phyloP scores from a whole-genome alignment of 371 early-diverging fungal species.

The Apophysomyces ossiformis region DNA sequence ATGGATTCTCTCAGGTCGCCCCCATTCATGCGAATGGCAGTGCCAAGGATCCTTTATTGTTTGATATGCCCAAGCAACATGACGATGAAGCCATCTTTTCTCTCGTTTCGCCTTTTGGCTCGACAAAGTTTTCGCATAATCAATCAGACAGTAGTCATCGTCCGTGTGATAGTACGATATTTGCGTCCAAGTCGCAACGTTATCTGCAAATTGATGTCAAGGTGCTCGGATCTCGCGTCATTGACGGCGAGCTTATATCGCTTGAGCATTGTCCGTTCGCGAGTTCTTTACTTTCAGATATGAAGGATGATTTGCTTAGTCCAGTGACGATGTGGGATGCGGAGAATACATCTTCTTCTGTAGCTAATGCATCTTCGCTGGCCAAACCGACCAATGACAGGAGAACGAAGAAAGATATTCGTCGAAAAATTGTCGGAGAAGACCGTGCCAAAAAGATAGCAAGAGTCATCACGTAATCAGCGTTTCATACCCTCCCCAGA shows the following conservation, averaged over 20 bases:
- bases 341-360: neutral
- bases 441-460: constrained; percentile 24
- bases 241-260: constrained; percentile 34
- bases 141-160: neutral
- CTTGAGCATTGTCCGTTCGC: constrained; percentile 33
- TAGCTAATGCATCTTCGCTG: neutral
- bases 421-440: constrained; percentile 24
- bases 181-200: neutral
- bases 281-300: constrained; percentile 17
- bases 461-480: constrained; percentile 19
- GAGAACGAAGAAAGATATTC: constrained; percentile 22
- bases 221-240: constrained; percentile 43
- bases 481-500: neutral
- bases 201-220: constrained; percentile 52
- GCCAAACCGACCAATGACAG: constrained; percentile 9
- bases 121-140: neutral
- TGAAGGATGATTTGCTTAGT: constrained; percentile 22
- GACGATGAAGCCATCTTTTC: constrained; percentile 24
- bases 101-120: constrained; percentile 35
- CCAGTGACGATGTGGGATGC: neutral
- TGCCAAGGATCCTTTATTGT: neutral
- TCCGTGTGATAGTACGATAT: neutral
- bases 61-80: neutral
- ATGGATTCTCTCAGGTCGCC: constrained; percentile 45
- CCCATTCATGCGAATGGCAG: constrained; percentile 13